Conservation (phyloP, 495 filamentous ascomycete species). For the Penicillium canescens region DNA sequence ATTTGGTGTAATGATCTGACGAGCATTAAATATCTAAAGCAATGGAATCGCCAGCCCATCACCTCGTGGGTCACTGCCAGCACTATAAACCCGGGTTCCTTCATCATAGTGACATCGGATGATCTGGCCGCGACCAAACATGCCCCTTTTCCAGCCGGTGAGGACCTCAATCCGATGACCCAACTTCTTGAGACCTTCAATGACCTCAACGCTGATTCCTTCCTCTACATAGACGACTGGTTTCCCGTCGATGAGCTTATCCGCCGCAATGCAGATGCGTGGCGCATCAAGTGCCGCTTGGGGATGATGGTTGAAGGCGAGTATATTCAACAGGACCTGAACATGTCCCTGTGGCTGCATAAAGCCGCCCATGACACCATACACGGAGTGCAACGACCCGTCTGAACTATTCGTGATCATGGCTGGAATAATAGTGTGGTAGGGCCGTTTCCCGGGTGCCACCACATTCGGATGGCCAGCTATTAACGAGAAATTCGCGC, state of each 20-base stretch:
- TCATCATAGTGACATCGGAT: slow-evolving; percentile 76
- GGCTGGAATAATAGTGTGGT: slow-evolving; percentile 96
- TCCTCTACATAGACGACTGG: slow-evolving; percentile 75
- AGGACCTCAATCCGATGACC: slow-evolving; percentile 77
- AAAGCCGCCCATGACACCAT: slow-evolving; percentile 96
- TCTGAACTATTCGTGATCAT: slow-evolving; percentile 80
- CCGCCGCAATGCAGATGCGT: slow-evolving; percentile 76
- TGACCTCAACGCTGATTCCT: slow-evolving; percentile 67
- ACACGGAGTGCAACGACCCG: slow-evolving; percentile 74
- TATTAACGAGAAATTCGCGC: slow-evolving; percentile 73
- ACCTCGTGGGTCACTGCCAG: slow-evolving; percentile 83
- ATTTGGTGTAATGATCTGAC: too few relatives aligned
- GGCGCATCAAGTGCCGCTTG: slow-evolving; percentile 92
- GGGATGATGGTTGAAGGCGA: slow-evolving; percentile 78
- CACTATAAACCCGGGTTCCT: slow-evolving; percentile 70
- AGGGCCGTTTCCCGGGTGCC: slow-evolving; percentile 81
- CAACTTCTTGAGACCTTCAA: slow-evolving; percentile 62
- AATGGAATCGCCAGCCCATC: slow-evolving; percentile 79
- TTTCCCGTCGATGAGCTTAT: slow-evolving; percentile 48
- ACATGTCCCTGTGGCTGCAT: slow-evolving; percentile 99
- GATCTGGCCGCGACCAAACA: slow-evolving; percentile 91
- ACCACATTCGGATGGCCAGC: slow-evolving; percentile 73
- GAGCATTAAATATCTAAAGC: slow-evolving; percentile 11
- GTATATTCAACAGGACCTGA: slow-evolving; percentile 88
- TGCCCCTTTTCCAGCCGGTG: slow-evolving; percentile 61